Conservation (phyloP, 805 yeast genomes). For the Kluyveromyces nonfermentans region DNA sequence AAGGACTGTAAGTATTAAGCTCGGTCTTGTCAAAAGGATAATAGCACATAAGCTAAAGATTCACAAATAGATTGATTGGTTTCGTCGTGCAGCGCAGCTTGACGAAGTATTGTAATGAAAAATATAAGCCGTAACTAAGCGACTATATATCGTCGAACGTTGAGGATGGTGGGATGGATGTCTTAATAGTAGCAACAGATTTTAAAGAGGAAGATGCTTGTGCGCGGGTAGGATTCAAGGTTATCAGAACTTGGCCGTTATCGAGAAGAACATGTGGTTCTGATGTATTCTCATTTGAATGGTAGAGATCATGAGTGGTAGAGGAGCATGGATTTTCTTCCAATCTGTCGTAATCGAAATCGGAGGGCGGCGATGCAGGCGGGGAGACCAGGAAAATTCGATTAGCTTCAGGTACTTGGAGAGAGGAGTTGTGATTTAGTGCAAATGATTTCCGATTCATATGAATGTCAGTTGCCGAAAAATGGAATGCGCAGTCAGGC, state of each 20-base stretch:
- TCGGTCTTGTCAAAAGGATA: no score
- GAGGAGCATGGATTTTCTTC: slow-evolving; percentile 30
- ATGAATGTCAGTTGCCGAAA: neutral
- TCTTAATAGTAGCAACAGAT: neutral
- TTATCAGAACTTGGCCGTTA: neutral
- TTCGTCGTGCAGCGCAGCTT: no score
- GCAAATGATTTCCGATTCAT: neutral
- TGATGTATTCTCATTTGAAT: neutral
- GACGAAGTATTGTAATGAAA: no score
- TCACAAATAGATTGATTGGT: no score
- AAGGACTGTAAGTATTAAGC: no score
- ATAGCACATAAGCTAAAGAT: no score
- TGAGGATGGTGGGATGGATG: neutral
- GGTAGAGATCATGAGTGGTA: neutral
- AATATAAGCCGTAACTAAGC: no score
- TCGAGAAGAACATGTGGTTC: neutral
- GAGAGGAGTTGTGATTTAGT: slow-evolving; percentile 10
- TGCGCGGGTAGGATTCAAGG: neutral
- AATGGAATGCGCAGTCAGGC: neutral
- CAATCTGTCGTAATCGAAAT: slow-evolving; percentile 29
- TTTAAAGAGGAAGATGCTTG: neutral
- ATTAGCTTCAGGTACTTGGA: slow-evolving; percentile 28
- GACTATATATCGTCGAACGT: slow-evolving; percentile 2
- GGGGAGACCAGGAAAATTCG: slow-evolving; percentile 34
- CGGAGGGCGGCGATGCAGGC: slow-evolving; percentile 36